Conservation (phyloP, 352 stramenopile species). For the Phytophthora vignae region DNA sequence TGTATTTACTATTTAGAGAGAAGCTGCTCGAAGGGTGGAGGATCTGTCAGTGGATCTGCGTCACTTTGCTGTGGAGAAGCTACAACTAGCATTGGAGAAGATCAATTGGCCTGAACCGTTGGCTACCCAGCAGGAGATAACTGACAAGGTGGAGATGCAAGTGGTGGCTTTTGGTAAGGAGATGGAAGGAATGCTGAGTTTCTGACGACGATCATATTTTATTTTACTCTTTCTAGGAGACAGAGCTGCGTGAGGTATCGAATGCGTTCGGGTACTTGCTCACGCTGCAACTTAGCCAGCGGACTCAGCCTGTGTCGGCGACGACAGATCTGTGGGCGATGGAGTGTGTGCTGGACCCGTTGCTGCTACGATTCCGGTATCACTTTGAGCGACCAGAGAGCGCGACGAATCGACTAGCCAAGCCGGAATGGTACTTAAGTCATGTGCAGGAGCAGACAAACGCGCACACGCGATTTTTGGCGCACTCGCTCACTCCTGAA, state of each 20-base stretch:
- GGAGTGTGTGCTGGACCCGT: conserved; percentile 62
- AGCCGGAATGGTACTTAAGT: conserved; percentile 79
- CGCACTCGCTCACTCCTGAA: conserved; percentile 48
- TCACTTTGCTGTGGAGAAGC: conserved; percentile 59
- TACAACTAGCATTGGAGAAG: conserved; percentile 49
- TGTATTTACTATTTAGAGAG: conserved; percentile 28
- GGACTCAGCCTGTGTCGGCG: conserved; percentile 14
- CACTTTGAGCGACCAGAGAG: conserved; percentile 79
- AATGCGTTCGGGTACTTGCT: conserved; percentile 63
- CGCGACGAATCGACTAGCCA: conserved; percentile 73
- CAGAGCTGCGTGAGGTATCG: conserved; percentile 40
- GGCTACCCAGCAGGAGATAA: conserved; percentile 39
- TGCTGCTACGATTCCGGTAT: conserved; percentile 72
- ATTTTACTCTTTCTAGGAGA: conserved; percentile 23
- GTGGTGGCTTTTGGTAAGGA: background rate
- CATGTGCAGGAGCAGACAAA: conserved; percentile 67
- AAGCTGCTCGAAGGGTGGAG: conserved; percentile 54
- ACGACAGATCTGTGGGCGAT: conserved; percentile 67
- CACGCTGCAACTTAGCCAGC: conserved; percentile 64
- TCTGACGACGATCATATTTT: conserved; percentile 12
- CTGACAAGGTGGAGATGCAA: conserved; percentile 32
- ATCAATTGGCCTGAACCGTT: conserved; percentile 61
- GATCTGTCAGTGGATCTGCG: conserved; percentile 60
- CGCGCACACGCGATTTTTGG: conserved; percentile 55
- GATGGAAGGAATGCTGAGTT: conserved; percentile 10